Conservation (phyloP, 2,329 filamentous ascomycete genomes). For the Aspergillus sp. region DNA sequence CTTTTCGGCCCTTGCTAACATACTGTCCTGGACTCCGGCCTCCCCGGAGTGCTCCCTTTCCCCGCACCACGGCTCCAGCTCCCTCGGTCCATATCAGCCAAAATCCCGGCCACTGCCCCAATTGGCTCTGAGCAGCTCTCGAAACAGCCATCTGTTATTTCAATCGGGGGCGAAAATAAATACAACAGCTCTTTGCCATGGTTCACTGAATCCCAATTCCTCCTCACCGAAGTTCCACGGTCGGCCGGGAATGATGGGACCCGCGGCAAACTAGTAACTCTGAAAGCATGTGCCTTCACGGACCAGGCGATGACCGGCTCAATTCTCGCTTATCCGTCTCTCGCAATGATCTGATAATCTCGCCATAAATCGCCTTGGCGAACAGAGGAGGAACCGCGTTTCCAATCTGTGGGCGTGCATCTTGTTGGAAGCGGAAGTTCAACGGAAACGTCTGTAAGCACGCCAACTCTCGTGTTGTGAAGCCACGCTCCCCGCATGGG, state of each 20-base stretch:
- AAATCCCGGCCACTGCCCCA: not conserved
- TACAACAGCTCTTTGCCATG: not conserved
- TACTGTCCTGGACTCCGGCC: not conserved
- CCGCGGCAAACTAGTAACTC: conserved; percentile 3
- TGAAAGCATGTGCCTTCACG: not conserved
- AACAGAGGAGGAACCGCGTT: conserved; percentile 71
- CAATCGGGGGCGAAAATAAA: not conserved
- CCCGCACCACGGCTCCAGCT: conserved; percentile 4
- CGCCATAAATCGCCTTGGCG: conserved; percentile 39
- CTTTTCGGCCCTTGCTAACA: conserved; percentile 3
- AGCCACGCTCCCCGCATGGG: conserved; percentile 61
- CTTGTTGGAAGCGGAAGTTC: conserved; percentile 56
- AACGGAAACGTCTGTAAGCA: conserved; percentile 68
- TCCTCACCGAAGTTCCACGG: conserved; percentile 10
- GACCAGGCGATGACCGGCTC: not conserved
- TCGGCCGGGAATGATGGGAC: conserved; percentile 5
- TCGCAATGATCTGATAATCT: conserved; percentile 38
- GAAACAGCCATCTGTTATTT: not conserved
- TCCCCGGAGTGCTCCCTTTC: not conserved
- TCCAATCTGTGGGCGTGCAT: conserved; percentile 64
- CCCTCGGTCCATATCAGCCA: not conserved
- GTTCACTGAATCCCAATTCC: not conserved
- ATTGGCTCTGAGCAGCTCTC: not conserved
- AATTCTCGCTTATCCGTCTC: conserved; percentile 35
- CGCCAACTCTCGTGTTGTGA: conserved; percentile 68